Evolutionary conservation across 108 stramenopile species (phyloP).

Genomic region (Pseudonitzschia pungens): DNA sequence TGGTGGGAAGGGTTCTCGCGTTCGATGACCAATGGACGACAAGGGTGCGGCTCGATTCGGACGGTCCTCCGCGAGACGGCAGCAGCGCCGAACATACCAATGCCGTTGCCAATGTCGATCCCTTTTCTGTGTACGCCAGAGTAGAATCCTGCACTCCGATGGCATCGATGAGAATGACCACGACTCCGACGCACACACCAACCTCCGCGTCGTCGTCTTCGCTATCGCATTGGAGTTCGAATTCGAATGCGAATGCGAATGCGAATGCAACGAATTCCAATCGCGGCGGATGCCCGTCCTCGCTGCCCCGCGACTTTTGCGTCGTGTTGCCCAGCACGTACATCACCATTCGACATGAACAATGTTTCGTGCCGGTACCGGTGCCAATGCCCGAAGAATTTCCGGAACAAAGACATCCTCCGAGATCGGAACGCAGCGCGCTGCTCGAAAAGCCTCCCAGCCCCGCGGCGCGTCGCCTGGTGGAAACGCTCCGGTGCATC

Average conservation of each 20-base stretch:
- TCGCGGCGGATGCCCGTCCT: too few relatives aligned
- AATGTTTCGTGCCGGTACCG: background rate
- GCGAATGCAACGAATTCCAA: too few relatives aligned
- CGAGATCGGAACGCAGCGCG: background rate
- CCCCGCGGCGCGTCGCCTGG: slow-evolving; percentile 14
- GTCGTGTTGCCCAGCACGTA: slow-evolving; percentile 33
- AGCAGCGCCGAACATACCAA: background rate
- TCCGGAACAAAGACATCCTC: too few relatives aligned
- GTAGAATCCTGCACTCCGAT: slow-evolving; percentile 3
- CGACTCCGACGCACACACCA: background rate
- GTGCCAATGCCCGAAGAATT: slow-evolving; percentile 2
- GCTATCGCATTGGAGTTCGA: background rate
- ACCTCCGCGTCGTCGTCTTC: background rate
- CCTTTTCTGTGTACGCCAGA: background rate
- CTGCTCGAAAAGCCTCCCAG: background rate
- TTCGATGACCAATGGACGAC: background rate
- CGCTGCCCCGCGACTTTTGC: background rate
- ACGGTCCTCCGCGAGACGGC: too few relatives aligned
- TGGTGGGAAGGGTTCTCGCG: slow-evolving; percentile 24
- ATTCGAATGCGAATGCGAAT: background rate
- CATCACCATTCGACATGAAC: slow-evolving; percentile 17
- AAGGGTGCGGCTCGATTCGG: background rate
- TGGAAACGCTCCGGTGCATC: slow-evolving; percentile 15
- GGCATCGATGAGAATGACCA: background rate
- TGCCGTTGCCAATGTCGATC: background rate